Percentiles rank a stretch among this genome's conserved stretches.
phyloP scores from a whole-genome alignment of 805 yeast species.

The Teunomyces cretensis region DNA sequence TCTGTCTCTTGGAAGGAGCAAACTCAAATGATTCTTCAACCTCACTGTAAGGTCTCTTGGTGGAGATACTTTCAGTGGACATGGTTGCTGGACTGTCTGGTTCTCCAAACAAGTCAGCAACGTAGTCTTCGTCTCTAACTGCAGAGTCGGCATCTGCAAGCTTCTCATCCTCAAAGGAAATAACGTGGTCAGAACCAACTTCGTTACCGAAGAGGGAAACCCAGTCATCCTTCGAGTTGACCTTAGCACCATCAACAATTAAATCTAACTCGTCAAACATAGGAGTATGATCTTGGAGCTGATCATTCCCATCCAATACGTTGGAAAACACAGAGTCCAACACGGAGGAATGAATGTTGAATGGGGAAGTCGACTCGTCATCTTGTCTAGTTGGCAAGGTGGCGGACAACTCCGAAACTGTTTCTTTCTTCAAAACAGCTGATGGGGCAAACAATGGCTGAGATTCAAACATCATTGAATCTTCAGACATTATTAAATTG shows the following conservation, averaged over 20 bases:
- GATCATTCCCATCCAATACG: slow-evolving; percentile 33
- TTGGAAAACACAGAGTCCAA: slow-evolving; percentile 51
- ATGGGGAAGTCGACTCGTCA: slow-evolving; percentile 37
- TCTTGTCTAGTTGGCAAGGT: slow-evolving; percentile 8
- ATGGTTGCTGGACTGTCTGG: neutral
- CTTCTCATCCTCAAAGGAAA: slow-evolving; percentile 8
- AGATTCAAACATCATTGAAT: slow-evolving; percentile 24
- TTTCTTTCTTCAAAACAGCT: slow-evolving; percentile 8
- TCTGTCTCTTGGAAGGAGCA: slow-evolving; percentile 12
- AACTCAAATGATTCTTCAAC: slow-evolving; percentile 27
- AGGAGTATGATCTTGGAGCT: slow-evolving; percentile 47
- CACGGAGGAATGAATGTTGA: slow-evolving; percentile 52
- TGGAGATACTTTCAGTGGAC: slow-evolving; percentile 17
- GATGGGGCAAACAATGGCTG: slow-evolving; percentile 20
- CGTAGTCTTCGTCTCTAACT: slow-evolving; percentile 6
- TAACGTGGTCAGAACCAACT: neutral
- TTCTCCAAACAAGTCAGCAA: slow-evolving; percentile 6
- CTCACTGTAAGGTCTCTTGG: slow-evolving; percentile 21
- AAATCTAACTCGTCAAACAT: slow-evolving; percentile 59
- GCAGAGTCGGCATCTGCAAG: slow-evolving; percentile 8
- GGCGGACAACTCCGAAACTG: slow-evolving; percentile 5
- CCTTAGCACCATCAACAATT: slow-evolving; percentile 39
- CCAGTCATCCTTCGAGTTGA: slow-evolving; percentile 52
- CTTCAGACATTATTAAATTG: slow-evolving; percentile 9
- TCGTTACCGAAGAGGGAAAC: slow-evolving; percentile 52